Conservation (phyloP, 2,329 filamentous ascomycete species). For the Trichoderma afroharzianum region DNA sequence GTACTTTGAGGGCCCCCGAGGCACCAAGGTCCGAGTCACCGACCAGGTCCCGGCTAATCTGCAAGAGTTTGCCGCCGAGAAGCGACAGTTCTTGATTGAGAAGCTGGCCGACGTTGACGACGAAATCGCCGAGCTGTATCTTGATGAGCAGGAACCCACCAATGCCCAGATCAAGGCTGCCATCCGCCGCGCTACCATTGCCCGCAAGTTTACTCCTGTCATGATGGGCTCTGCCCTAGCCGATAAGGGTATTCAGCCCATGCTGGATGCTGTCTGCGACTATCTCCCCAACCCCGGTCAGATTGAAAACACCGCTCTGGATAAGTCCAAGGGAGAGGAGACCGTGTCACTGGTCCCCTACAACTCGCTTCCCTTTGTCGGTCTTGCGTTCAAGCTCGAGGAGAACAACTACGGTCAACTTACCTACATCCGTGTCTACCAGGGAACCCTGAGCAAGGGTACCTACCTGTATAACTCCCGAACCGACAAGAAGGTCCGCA, state of each 20-base stretch:
- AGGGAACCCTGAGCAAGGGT: slow-evolving; percentile 84
- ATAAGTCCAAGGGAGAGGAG: slow-evolving; percentile 73
- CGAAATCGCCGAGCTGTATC: slow-evolving; percentile 91
- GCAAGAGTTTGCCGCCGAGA: slow-evolving; percentile 72
- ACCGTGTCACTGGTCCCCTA: slow-evolving; percentile 87
- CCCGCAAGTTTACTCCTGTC: slow-evolving; percentile 86
- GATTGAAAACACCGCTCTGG: slow-evolving; percentile 84
- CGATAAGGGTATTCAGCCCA: slow-evolving; percentile 91
- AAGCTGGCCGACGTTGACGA: slow-evolving; percentile 96
- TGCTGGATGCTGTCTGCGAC: slow-evolving; percentile 95
- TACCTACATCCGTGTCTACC: slow-evolving; percentile 97
- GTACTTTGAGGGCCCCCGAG: slow-evolving; percentile 83
- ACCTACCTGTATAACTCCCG: slow-evolving; percentile 90
- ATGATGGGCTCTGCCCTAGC: slow-evolving; percentile 95
- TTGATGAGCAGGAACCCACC: slow-evolving; percentile 80
- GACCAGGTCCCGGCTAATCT: slow-evolving; percentile 83
- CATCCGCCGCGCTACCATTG: slow-evolving; percentile 86
- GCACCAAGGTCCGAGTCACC: slow-evolving; percentile 70
- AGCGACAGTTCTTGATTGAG: slow-evolving; percentile 82
- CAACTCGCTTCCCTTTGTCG: slow-evolving; percentile 89
- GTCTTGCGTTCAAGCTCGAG: slow-evolving; percentile 96
- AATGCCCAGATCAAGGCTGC: slow-evolving; percentile 84
- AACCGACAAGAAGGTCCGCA: slow-evolving; percentile 91
- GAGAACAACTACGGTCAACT: slow-evolving; percentile 98
- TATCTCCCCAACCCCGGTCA: slow-evolving; percentile 90